Evolutionary conservation across 495 filamentous ascomycete species (phyloP), one percentile per base, ranked within the genome.

Genomic region (Aspergillus saccharolyticus): DNA sequence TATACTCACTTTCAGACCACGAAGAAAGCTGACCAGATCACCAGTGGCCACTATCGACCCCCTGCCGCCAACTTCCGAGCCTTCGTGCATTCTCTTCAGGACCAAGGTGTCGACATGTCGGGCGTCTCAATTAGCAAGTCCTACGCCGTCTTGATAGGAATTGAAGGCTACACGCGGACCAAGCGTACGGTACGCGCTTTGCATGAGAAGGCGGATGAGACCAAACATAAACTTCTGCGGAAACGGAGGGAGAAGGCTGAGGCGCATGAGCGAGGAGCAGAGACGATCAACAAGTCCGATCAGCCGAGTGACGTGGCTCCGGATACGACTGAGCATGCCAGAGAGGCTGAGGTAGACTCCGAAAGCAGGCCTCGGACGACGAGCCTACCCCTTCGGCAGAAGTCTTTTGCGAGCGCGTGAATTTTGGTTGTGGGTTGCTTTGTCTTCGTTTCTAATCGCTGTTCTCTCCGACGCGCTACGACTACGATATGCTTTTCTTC

Each of bases 41-140:
- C 0, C 0, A 88, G 83, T 55, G 92, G 92, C 1, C 92, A 97
- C 70, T 97, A 97, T 71, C 83, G 89, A 14, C 92, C 92, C 1
- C 89, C 92, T 0, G 67, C 82, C 9, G 71, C 81, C 54, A 96
- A 91, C 63, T 95, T 97, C 63, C 80, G 86, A 14, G 83, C 86
- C 17, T 96, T 96, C 56, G 78, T 96, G 1, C 80, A 83, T 46
- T 79, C 80, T 2, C 76, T 97, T 1, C 83, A 84, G 53, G 82
- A 87, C 4, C 80, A 79, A 33, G 89, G 88, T 1, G 91, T 87
- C 0, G 91, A 97, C 63, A 87, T 95, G 83, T 82, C 81, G 0
- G 80, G 80, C 21, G 84, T 94, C 9, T 87, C 81, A 1, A 88
- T 95, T 25, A 89, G 85, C 25, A 87, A 89, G 60, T 86, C 85